Evolutionary conservation across 139 green algal species (phyloP).

Genomic region (Asterochloris erici): DNA sequence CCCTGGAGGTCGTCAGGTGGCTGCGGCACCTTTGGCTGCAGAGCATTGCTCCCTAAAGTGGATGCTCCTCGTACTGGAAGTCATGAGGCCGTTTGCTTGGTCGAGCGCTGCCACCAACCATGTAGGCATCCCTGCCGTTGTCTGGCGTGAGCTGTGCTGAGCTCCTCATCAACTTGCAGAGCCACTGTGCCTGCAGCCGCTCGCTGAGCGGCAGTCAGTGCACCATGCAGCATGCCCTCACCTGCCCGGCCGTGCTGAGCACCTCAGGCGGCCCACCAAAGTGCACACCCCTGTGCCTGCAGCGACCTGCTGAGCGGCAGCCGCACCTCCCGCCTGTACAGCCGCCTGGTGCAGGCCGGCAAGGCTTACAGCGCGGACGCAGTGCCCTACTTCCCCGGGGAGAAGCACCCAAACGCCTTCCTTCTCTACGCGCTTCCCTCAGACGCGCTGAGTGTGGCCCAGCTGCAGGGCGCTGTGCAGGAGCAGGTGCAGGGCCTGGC

Average conservation of each 20-base stretch:
- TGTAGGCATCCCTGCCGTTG: no score
- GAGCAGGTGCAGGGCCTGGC: slow-evolving; percentile 35
- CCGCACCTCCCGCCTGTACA: slow-evolving; percentile 55
- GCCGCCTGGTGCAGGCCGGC: slow-evolving; percentile 44
- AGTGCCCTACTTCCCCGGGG: slow-evolving; percentile 50
- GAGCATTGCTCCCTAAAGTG: no score
- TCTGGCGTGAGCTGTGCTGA: neutral
- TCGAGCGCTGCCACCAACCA: no score
- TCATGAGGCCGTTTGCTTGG: no score
- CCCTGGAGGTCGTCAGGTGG: slow-evolving; percentile 43
- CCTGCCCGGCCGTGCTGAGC: no score
- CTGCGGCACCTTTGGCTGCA: no score
- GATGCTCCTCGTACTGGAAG: no score
- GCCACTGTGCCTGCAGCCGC: neutral
- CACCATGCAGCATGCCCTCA: no score
- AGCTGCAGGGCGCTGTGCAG: slow-evolving; percentile 30
- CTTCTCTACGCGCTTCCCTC: slow-evolving; percentile 38
- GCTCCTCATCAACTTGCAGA: neutral
- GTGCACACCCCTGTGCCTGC: slow-evolving; percentile 3
- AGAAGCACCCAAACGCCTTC: slow-evolving; percentile 48
- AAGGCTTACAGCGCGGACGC: slow-evolving; percentile 40
- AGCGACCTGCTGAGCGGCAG: slow-evolving; percentile 52
- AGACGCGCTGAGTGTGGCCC: slow-evolving; percentile 29
- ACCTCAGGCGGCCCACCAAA: no score
- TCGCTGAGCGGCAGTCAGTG: neutral